These are phyloP conservation scores for Didymellaceae sp. DNA, from an alignment of 2,329 filamentous ascomycete genomes.

Conservation along the genomic window DNA sequence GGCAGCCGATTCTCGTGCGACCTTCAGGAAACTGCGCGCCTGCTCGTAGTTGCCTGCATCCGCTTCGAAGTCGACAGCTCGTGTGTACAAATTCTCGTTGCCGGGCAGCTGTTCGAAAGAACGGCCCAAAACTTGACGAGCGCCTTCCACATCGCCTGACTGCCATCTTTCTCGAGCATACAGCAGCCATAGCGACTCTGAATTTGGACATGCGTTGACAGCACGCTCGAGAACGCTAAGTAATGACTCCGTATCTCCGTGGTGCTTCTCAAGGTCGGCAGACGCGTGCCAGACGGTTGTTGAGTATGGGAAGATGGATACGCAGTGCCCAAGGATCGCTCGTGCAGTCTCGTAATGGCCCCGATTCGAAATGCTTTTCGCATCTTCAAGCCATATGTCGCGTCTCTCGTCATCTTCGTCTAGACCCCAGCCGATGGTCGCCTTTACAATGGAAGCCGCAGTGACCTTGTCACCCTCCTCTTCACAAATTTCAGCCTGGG, in stretches of 20 bases:
- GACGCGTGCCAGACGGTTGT: conserved; percentile 89
- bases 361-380: conserved; percentile 78
- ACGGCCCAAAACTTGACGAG: conserved; percentile 80
- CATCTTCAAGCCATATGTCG: conserved; percentile 95
- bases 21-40: conserved; percentile 79
- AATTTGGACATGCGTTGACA: conserved; percentile 89
- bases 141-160: conserved; percentile 84
- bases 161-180: conserved; percentile 95
- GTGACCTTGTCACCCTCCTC: conserved; percentile 87
- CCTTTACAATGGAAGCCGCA: conserved; percentile 86
- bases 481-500: conserved; percentile 92
- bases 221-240: conserved; percentile 90
- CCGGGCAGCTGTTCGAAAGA: conserved; percentile 96
- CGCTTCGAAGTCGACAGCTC: conserved; percentile 93
- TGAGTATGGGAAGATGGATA: conserved; percentile 88
- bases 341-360: conserved; percentile 88
- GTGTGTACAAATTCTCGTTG: conserved; percentile 97
- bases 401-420: conserved; percentile 97
- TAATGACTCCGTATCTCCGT: conserved; percentile 82
- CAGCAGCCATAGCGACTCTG: conserved; percentile 93
- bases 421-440: conserved; percentile 90
- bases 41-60: conserved; percentile 84
- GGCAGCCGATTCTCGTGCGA: conserved; percentile 84
- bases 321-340: conserved; percentile 89
- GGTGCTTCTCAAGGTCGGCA: conserved; percentile 87